Conservation (phyloP, 1,284 basidiomycete species). For the Microbotryomycetes sp. region DNA sequence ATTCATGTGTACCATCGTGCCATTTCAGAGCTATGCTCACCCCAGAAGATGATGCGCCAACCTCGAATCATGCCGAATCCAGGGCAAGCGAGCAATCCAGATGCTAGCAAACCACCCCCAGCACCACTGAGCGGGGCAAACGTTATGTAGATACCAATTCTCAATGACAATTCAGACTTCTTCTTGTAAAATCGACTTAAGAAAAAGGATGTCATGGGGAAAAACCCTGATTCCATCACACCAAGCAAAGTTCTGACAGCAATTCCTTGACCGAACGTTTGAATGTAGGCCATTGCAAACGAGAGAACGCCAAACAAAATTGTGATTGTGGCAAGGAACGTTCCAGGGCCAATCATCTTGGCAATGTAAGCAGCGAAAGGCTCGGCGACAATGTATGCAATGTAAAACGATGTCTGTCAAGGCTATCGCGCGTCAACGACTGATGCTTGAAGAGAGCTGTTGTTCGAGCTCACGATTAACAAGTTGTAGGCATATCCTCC, state of each 20-base stretch:
- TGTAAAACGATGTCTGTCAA: slow-evolving; percentile 39
- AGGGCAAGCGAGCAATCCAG: slow-evolving; percentile 22
- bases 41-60: slow-evolving; percentile 35
- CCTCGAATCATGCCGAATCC: slow-evolving; percentile 23
- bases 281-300: slow-evolving; percentile 34
- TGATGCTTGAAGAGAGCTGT: not conserved
- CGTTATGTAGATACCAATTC: slow-evolving; percentile 34
- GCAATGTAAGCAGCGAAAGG: slow-evolving; percentile 55
- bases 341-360: slow-evolving; percentile 52
- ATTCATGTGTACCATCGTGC: too few species aligned
- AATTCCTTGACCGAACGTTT: slow-evolving; percentile 31
- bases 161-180: slow-evolving; percentile 39
- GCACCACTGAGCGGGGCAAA: slow-evolving; percentile 34
- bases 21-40: slow-evolving; percentile 2
- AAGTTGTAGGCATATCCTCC: slow-evolving; percentile 52
- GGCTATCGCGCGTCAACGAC: slow-evolving; percentile 25
- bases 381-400: slow-evolving; percentile 55
- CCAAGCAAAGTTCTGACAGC: slow-evolving; percentile 40
- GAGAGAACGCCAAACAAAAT: slow-evolving; percentile 31
- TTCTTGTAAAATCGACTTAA: slow-evolving; percentile 41
- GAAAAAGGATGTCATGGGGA: slow-evolving; percentile 36
- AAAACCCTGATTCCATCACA: slow-evolving; percentile 30
- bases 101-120: slow-evolving; percentile 38
- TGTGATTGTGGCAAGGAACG: slow-evolving; percentile 36
- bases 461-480: slow-evolving; percentile 37